Evolutionary conservation across 768 basidiomycete genomes (phyloP), one percentile per base, ranked within the genome.

Genomic region (Kwoniella botswanensis): DNA sequence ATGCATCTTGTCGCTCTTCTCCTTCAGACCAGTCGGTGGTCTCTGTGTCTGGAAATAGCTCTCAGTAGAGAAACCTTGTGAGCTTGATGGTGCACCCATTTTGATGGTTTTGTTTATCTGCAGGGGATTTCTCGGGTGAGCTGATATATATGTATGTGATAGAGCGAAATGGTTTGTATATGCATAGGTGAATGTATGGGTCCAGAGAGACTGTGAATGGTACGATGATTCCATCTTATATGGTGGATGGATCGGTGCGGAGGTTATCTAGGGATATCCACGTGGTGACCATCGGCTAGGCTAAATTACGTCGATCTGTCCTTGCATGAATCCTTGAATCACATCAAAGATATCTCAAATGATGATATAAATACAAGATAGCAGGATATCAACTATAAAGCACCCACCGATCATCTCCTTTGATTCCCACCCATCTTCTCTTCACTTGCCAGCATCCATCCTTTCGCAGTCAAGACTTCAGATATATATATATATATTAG

Each of bases 11-110:
- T 86, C 86, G 35, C 92, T 86, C 76, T 92, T 90, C 50, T 88
- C 86, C 11, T 91, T 87, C 17, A 99, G 88, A 9, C 87, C 87
- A 1, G 88, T 79, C 1, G 97, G 97, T 10, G 90, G 89, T 18
- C 86, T 87, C 77, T 99, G 94, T 0, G 93, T 93, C 62, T 88
- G 89, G 80, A 97, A 99, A 86, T 98, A 98, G 2, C 87, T 86
- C 73, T 94, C 92, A 26, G 94, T 92, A 17, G 92, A 94, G 85
- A 96, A 95, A 70, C 62, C 43, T 65, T 71, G 24, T 18, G 65
- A 58, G 18, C 41, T 57, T 26, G 64, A 65, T 13, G 64, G 43
- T 18, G 50, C 18, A 15, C 50, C 18, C 64, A 54, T 59, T 43
- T 24, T 56, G 57, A 15, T 10, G 22, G 72, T 43, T 44, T 50